Conservation (phyloP, 23 red algal genomes). For the Gracilariopsis chorda region DNA sequence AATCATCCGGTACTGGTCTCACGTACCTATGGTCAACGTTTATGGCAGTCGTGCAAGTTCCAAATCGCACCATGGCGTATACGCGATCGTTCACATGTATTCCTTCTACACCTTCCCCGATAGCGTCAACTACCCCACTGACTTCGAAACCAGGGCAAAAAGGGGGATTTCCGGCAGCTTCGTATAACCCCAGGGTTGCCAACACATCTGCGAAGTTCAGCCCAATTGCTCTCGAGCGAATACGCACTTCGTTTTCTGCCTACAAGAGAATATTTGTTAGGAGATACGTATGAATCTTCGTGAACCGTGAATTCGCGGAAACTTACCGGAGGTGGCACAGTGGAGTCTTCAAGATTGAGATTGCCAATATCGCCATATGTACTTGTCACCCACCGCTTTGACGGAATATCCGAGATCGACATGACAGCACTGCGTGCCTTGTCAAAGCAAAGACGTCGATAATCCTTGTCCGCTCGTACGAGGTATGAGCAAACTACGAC, state of each 20-base stretch:
- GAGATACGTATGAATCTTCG: too few species aligned
- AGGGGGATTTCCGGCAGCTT: not conserved
- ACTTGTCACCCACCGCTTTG: not conserved
- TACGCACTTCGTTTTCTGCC: conserved; percentile 38
- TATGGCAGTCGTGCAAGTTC: conserved; percentile 11
- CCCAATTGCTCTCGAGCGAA: conserved; percentile 5
- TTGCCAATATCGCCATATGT: conserved; percentile 14
- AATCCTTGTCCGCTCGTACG: too few species aligned
- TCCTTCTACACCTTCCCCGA: conserved; percentile 1
- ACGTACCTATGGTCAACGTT: conserved; percentile 27
- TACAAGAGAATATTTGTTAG: too few species aligned
- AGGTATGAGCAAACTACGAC: too few species aligned
- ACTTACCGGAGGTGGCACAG: not conserved
- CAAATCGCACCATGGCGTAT: conserved; percentile 12
- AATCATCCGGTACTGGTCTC: not conserved
- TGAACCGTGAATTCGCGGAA: too few species aligned
- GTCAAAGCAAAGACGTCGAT: too few species aligned
- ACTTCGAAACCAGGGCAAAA: conserved; percentile 61
- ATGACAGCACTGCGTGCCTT: not conserved
- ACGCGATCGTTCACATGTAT: conserved; percentile 21
- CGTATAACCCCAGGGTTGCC: conserved; percentile 44
- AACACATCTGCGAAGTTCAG: conserved; percentile 58
- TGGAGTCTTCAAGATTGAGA: not conserved
- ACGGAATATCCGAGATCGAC: not conserved
- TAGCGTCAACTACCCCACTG: conserved; percentile 44